Conservation (phyloP, 306 rosid genomes). For the Benincasa hispida region DNA sequence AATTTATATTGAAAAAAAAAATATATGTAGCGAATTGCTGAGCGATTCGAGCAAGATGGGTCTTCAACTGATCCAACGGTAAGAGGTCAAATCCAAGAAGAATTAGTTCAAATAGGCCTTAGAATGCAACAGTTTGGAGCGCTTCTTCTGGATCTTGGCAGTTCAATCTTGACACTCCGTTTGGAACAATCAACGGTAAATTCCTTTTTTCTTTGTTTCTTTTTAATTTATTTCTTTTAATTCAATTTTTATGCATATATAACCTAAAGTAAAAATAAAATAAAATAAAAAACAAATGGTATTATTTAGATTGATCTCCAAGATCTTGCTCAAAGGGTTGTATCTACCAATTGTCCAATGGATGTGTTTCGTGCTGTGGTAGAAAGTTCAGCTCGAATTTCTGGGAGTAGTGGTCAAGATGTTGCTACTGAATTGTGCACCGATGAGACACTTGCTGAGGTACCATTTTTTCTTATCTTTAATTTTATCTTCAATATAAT, state of each 20-base stretch:
- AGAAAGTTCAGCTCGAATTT: constrained; percentile 51
- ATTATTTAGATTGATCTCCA: constrained; percentile 32
- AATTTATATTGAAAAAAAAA: background rate
- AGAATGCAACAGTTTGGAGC: constrained; percentile 91
- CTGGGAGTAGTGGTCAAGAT: constrained; percentile 34
- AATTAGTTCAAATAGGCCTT: constrained; percentile 62
- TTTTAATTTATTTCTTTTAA: no score
- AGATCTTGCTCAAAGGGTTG: constrained; percentile 49
- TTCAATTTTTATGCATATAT: no score
- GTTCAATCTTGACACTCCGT: constrained; percentile 76
- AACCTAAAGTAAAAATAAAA: no score
- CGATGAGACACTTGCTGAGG: constrained; percentile 51
- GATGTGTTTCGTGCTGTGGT: constrained; percentile 59
- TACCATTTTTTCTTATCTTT: no score
- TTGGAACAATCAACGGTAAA: constrained; percentile 83
- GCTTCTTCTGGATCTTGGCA: constrained; percentile 89
- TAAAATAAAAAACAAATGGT: no score
- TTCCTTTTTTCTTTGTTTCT: background rate
- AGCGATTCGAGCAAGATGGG: constrained; percentile 72
- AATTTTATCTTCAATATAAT: no score
- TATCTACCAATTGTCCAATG: constrained; percentile 26
- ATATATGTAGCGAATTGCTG: constrained; percentile 81
- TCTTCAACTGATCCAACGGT: constrained; percentile 37
- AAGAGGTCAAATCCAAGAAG: constrained; percentile 71
- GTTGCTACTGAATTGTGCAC: constrained; percentile 64